phyloP scores from a whole-genome alignment of 768 basidiomycete species.

The Calocera cornea region DNA sequence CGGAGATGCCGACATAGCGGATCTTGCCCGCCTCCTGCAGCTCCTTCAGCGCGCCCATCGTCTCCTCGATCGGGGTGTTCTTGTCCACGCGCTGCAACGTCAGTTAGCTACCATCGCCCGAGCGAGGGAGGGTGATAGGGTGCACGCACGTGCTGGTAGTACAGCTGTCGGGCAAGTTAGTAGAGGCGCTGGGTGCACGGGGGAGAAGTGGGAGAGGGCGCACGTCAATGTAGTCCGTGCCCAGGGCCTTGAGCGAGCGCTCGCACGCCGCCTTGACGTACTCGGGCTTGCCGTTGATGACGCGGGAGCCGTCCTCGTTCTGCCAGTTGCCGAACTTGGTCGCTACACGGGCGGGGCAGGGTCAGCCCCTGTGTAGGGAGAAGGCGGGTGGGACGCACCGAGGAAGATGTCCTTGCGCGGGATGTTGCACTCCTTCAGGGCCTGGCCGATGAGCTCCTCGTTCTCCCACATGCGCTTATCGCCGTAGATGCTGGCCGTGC shows the following conservation, averaged over 20 bases:
- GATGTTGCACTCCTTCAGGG: background rate
- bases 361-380: too few species aligned
- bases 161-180: background rate
- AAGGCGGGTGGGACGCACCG: background rate
- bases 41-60: slow-evolving; percentile 18
- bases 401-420: background rate
- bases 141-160: background rate
- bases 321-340: slow-evolving; percentile 1
- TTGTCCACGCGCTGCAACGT: background rate
- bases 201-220: slow-evolving; percentile 3
- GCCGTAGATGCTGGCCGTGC: background rate
- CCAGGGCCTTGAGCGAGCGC: slow-evolving; percentile 14
- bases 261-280: slow-evolving; percentile 11
- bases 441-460: background rate
- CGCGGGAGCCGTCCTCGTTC: background rate
- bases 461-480: background rate
- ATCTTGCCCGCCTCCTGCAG: slow-evolving; percentile 21
- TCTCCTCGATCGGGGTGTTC: slow-evolving; percentile 16
- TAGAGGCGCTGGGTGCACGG: background rate
- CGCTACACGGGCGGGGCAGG: background rate
- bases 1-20: slow-evolving; percentile 22
- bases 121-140: background rate
- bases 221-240: slow-evolving; percentile 15
- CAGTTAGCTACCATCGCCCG: background rate
- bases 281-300: slow-evolving; percentile 12